phyloP scores from a whole-genome alignment of 148 eudicot species.

The Fagopyrum tataricum region DNA sequence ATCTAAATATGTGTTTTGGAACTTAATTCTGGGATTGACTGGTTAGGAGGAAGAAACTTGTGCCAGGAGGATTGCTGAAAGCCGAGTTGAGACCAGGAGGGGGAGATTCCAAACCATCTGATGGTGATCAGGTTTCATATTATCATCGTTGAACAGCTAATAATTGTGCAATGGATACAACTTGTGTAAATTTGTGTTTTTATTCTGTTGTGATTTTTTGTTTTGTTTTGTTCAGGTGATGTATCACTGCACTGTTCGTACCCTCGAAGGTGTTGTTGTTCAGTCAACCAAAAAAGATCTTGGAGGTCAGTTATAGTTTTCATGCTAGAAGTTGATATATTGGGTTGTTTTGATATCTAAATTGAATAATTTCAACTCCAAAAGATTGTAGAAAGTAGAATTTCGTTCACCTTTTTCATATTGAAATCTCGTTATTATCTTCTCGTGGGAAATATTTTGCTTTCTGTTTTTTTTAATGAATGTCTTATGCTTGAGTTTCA shows the following conservation, averaged over 20 bases:
- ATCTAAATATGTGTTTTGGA: background rate
- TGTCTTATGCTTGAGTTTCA: background rate
- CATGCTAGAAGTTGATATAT: background rate
- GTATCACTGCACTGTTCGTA: slow-evolving; percentile 80
- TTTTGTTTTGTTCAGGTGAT: slow-evolving; percentile 49
- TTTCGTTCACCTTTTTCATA: background rate
- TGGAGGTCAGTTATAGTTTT: slow-evolving; percentile 48
- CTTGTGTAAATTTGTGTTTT: background rate
- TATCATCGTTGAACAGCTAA: background rate
- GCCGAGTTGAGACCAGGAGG: slow-evolving; percentile 77
- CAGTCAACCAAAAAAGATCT: slow-evolving; percentile 64
- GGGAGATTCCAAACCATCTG: slow-evolving; percentile 61
- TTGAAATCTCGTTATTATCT: background rate
- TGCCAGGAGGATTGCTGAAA: slow-evolving; percentile 79
- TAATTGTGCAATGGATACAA: background rate
- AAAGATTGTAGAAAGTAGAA: background rate
- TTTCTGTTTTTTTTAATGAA: background rate
- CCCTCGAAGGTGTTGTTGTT: slow-evolving; percentile 71
- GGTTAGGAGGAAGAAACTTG: slow-evolving; percentile 65
- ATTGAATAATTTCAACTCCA: background rate
- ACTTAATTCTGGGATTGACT: slow-evolving; percentile 5
- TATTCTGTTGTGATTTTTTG: background rate
- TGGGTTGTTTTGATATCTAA: background rate
- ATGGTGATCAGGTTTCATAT: slow-evolving; percentile 77
- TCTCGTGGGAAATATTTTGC: background rate